A percentile compares a stretch with the other conserved stretches of the same genome.
phyloP scores from a whole-genome alignment of 2,329 filamentous ascomycete genomes.

The Aspergillus aculeatinus region DNA sequence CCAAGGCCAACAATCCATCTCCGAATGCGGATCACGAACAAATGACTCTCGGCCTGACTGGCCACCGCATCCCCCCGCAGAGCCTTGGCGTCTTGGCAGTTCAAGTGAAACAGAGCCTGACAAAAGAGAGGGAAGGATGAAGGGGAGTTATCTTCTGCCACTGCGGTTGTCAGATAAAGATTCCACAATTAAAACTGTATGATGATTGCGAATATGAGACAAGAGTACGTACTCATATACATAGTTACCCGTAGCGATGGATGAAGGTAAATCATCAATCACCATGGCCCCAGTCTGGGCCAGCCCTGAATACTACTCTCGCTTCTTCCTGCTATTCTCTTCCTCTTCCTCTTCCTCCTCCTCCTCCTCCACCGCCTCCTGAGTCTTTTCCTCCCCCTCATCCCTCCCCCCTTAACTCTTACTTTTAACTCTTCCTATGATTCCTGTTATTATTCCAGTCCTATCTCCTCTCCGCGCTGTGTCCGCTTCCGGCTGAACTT shows the following conservation, averaged over 20 bases:
- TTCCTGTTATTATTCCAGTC: background rate
- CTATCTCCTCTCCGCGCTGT: background rate
- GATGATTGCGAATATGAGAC: too few species aligned
- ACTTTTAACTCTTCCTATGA: background rate
- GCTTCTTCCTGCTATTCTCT: background rate
- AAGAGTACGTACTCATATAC: too few species aligned
- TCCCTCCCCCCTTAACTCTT: too few species aligned
- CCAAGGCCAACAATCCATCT: constrained; percentile 20
- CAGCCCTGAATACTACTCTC: background rate
- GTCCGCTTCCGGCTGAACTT: background rate
- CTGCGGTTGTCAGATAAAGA: background rate
- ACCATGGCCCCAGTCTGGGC: too few species aligned
- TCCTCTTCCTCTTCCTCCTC: background rate
- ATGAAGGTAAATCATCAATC: too few species aligned
- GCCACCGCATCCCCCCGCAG: constrained; percentile 19
- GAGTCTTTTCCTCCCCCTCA: background rate
- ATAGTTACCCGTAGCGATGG: too few species aligned
- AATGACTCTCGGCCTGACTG: background rate
- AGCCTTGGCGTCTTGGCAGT: constrained; percentile 24
- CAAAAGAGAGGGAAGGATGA: background rate
- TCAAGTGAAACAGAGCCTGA: background rate
- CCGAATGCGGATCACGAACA: constrained; percentile 23
- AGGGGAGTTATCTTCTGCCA: background rate
- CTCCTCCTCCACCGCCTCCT: background rate
- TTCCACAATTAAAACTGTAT: too few species aligned